Percentiles rank a stretch among this genome's conserved stretches.
Conservation (phyloP, 2,329 filamentous ascomycete species). For the Tympanopsis confertula region DNA sequence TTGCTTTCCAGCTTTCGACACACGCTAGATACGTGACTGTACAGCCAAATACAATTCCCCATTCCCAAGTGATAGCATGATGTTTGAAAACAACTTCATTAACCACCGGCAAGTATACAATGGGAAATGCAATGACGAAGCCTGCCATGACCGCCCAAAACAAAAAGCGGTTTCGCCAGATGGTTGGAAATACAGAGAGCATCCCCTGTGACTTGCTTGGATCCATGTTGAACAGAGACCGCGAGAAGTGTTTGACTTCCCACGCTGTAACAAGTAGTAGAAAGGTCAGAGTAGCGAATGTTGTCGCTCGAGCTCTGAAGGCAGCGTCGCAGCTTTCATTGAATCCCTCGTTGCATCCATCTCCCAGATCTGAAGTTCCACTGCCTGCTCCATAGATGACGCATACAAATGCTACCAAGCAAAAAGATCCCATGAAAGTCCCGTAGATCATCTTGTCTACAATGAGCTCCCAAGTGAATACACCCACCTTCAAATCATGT, state of each 20-base stretch:
- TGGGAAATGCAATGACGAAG: slow-evolving; percentile 46
- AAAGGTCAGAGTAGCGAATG: slow-evolving; percentile 60
- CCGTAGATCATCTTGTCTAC: slow-evolving; percentile 58
- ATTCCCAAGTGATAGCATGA: slow-evolving; percentile 58
- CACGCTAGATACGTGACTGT: slow-evolving; percentile 48
- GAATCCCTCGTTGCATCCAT: slow-evolving; percentile 43
- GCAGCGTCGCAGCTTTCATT: slow-evolving; percentile 38
- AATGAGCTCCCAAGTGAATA: slow-evolving; percentile 55
- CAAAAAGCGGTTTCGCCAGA: slow-evolving; percentile 58
- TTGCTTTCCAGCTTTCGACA: slow-evolving; percentile 59
- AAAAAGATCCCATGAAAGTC: slow-evolving; percentile 48
- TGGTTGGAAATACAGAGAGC: slow-evolving; percentile 41
- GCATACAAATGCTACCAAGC: slow-evolving; percentile 46
- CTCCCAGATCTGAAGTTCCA: slow-evolving; percentile 41
- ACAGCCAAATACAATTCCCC: slow-evolving; percentile 53
- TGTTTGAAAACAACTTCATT: slow-evolving; percentile 61
- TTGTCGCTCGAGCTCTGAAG: slow-evolving; percentile 55
- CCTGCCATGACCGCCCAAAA: slow-evolving; percentile 52
- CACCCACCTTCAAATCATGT: slow-evolving; percentile 43
- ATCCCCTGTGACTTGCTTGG: slow-evolving; percentile 35
- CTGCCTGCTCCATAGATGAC: slow-evolving; percentile 43
- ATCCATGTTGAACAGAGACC: slow-evolving; percentile 59
- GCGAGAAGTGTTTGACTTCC: slow-evolving; percentile 63
- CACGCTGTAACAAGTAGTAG: slow-evolving; percentile 58
- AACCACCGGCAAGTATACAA: slow-evolving; percentile 57